Conservation (phyloP, 352 stramenopile genomes). For the Phytophthora uliginosa region DNA sequence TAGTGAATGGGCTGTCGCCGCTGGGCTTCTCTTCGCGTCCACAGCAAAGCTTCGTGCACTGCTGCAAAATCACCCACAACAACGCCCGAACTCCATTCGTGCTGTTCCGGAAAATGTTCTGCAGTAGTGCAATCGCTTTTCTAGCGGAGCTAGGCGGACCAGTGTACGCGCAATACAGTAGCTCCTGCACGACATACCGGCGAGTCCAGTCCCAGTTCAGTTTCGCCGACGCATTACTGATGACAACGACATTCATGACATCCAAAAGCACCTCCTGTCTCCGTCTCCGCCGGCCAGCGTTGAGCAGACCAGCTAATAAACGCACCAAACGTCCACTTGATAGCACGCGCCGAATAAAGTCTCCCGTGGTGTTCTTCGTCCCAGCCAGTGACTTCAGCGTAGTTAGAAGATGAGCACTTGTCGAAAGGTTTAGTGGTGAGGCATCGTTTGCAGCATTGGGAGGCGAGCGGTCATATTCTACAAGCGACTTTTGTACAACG, state of each 20-base stretch:
- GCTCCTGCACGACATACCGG: constrained; percentile 56
- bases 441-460: constrained; percentile 7
- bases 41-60: constrained; percentile 72
- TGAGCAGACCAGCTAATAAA: constrained; percentile 43
- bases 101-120: constrained; percentile 39
- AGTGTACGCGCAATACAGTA: constrained; percentile 55
- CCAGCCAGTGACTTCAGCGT: constrained; percentile 37
- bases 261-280: constrained; percentile 51
- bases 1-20: not conserved
- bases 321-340: constrained; percentile 44
- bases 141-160: constrained; percentile 22
- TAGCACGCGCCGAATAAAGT: constrained; percentile 55
- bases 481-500: constrained; percentile 47
- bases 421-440: constrained; percentile 11
- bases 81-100: constrained; percentile 22
- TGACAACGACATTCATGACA: constrained; percentile 45
- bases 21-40: constrained; percentile 42
- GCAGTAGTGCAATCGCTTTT: constrained; percentile 43
- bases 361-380: constrained; percentile 31
- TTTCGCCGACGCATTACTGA: constrained; percentile 22
- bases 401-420: constrained; percentile 30
- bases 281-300: constrained; percentile 26
- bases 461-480: constrained; percentile 39
- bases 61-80: constrained; percentile 64
- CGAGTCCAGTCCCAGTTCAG: constrained; percentile 46